Percentiles rank a stretch among this genome's conserved stretches.
Conservation (phyloP, 2,329 filamentous ascomycete genomes). For the Aphanocladium album region DNA sequence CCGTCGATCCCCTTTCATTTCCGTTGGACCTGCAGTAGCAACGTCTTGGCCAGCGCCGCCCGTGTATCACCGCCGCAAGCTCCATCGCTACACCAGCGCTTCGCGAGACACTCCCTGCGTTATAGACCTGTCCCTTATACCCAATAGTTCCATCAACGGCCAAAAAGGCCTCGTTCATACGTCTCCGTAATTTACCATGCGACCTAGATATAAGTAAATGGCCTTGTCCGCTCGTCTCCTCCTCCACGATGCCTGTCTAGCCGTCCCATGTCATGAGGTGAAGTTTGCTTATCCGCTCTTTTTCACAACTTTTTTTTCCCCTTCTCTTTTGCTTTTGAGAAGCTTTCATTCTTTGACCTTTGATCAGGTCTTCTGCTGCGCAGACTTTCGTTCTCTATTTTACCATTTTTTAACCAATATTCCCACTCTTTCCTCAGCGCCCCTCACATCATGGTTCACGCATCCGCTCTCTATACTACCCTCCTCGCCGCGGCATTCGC, state of each 20-base stretch:
- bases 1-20: constrained; percentile 14
- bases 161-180: neutral
- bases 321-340: constrained; percentile 15
- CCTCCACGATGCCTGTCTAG: constrained; percentile 5
- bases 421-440: neutral
- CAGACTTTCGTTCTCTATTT: constrained; percentile 26
- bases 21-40: neutral
- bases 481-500: constrained; percentile 22
- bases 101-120: constrained; percentile 1
- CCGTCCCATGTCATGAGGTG: constrained; percentile 1
- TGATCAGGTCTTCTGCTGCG: constrained; percentile 25
- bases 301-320: constrained; percentile 14
- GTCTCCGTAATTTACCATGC: neutral
- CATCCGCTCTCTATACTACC: neutral
- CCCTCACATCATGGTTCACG: constrained; percentile 19
- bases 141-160: neutral
- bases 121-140: neutral
- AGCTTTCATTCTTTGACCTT: constrained; percentile 13
- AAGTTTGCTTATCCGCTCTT: constrained; percentile 3
- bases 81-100: constrained; percentile 1
- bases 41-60: neutral
- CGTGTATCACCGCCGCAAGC: neutral
- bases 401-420: neutral
- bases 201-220: neutral
- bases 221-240: neutral